Conservation (phyloP, 1,139 yeast genomes). For the Debaryomyces robertsiae region DNA sequence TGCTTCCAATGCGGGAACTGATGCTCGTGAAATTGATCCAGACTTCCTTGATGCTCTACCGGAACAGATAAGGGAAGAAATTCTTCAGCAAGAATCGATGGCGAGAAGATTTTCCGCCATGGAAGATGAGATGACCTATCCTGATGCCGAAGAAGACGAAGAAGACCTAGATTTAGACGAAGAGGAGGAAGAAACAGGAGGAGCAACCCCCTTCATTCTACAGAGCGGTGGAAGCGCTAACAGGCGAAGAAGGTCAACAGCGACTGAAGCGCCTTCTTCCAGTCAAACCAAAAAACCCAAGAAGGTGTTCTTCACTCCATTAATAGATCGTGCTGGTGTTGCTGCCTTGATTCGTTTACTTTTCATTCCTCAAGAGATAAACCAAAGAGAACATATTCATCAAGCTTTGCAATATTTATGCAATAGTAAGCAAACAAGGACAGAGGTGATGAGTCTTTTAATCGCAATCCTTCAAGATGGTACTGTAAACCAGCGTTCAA, state of each 20-base stretch:
- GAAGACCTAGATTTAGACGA: slow-evolving; percentile 32
- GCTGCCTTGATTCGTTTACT: slow-evolving; percentile 71
- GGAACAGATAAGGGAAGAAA: slow-evolving; percentile 69
- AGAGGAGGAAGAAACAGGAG: slow-evolving; percentile 24
- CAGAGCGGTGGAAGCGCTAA: slow-evolving; percentile 1
- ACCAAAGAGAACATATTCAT: slow-evolving; percentile 66
- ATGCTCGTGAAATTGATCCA: slow-evolving; percentile 70
- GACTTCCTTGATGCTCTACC: slow-evolving; percentile 85
- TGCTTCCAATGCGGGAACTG: slow-evolving; percentile 47
- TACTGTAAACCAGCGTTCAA: slow-evolving; percentile 56
- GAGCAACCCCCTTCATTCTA: slow-evolving; percentile 6
- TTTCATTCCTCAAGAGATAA: slow-evolving; percentile 71
- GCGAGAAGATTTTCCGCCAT: slow-evolving; percentile 41
- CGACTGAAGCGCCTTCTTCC: not conserved
- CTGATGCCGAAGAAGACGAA: slow-evolving; percentile 26
- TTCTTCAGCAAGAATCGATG: slow-evolving; percentile 66
- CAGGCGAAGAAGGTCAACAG: slow-evolving; percentile 5
- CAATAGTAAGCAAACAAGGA: slow-evolving; percentile 74
- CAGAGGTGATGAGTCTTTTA: slow-evolving; percentile 72
- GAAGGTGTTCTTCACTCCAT: slow-evolving; percentile 58
- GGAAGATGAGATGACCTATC: slow-evolving; percentile 24
- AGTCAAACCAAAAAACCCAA: slow-evolving; percentile 18
- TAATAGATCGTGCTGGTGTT: slow-evolving; percentile 76
- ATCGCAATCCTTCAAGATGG: slow-evolving; percentile 78
- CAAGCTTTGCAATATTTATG: slow-evolving; percentile 70